Percentiles rank a stretch among this genome's conserved stretches.
phyloP scores from a whole-genome alignment of 257 asterid species.

The Agastache rugosa region DNA sequence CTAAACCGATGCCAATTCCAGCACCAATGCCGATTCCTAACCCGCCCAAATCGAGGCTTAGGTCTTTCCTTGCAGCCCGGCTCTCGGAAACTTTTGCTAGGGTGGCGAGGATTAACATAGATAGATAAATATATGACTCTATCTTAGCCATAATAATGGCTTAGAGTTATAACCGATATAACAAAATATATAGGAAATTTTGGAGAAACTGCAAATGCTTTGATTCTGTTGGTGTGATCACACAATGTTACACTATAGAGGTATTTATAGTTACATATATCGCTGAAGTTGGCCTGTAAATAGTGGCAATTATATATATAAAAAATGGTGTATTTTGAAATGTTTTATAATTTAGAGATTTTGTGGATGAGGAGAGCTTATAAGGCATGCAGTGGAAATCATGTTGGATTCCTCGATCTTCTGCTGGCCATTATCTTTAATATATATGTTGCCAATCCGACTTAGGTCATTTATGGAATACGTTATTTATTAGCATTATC shows the following conservation, averaged over 20 bases:
- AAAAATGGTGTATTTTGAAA: background rate
- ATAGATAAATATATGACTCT: constrained; percentile 36
- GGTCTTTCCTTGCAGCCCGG: constrained; percentile 60
- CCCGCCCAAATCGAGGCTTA: constrained; percentile 59
- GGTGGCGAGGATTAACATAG: constrained; percentile 40
- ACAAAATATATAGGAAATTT: background rate
- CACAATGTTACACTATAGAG: background rate
- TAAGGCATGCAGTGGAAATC: constrained; percentile 36
- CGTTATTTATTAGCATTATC: no score
- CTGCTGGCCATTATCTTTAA: constrained; percentile 14
- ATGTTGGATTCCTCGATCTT: constrained; percentile 31
- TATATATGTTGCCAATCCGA: background rate
- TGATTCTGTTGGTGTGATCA: constrained; percentile 6
- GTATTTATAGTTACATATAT: constrained; percentile 52
- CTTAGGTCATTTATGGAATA: no score
- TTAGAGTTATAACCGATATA: background rate
- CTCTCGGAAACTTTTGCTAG: constrained; percentile 48
- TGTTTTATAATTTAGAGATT: background rate
- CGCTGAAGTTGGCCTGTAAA: constrained; percentile 26
- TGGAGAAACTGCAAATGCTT: background rate
- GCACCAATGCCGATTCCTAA: constrained; percentile 53
- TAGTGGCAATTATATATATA: background rate
- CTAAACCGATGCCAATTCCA: constrained; percentile 62
- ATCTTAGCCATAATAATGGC: constrained; percentile 43
- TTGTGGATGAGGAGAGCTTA: constrained; percentile 14